Percentiles rank a stretch among this genome's conserved stretches.
Conservation (phyloP, 106 monocot genomes). For the Acorus calamus region DNA sequence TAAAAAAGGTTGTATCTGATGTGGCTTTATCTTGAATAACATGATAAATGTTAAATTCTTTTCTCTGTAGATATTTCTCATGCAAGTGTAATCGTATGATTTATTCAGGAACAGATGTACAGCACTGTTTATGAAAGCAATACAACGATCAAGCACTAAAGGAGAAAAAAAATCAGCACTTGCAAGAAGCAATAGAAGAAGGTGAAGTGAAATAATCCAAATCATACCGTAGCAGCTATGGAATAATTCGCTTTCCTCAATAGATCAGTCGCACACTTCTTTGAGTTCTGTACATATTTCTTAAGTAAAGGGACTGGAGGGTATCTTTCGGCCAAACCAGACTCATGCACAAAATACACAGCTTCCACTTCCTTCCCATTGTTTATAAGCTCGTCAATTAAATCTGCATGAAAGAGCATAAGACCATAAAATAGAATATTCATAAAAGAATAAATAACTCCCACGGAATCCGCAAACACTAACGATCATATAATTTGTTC, state of each 20-base stretch:
- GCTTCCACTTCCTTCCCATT: slow-evolving; percentile 46
- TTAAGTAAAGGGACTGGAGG: slow-evolving; percentile 36
- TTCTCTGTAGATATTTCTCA: no score
- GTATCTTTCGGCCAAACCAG: slow-evolving; percentile 32
- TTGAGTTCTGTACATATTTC: slow-evolving; percentile 29
- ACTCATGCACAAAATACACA: slow-evolving; percentile 33
- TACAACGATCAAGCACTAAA: no score
- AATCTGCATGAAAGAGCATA: slow-evolving; percentile 20
- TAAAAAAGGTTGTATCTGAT: no score
- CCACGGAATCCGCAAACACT: no score
- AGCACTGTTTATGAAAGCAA: no score
- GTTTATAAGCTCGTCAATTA: slow-evolving; percentile 38
- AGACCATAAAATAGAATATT: slow-evolving; percentile 2
- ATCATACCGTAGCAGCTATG: slow-evolving; percentile 23
- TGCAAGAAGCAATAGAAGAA: slow-evolving; percentile 3
- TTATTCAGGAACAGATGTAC: no score
- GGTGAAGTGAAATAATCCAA: background rate
- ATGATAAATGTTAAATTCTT: no score
- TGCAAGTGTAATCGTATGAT: no score
- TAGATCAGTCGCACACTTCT: slow-evolving; percentile 18
- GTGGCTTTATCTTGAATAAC: no score
- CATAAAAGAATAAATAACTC: no score
- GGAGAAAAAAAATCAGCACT: no score
- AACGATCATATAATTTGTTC: no score
- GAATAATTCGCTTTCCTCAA: slow-evolving; percentile 29